These are phyloP conservation scores for Ensete glaucum DNA, from an alignment of 176 grass and related monocot species.

Conservation along the genomic window DNA sequence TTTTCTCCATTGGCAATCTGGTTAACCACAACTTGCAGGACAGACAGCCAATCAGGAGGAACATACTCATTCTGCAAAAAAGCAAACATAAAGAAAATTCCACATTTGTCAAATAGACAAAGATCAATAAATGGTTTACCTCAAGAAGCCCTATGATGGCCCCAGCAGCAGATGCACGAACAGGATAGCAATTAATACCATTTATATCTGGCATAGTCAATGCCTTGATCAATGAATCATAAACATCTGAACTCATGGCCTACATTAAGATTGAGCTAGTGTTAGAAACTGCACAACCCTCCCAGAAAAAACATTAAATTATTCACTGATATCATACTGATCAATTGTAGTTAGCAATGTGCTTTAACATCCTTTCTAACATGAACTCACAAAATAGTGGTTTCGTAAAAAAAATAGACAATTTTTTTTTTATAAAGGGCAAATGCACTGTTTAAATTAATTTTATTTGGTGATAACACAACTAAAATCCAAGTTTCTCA, in stretches of 20 bases:
- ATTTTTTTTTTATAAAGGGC: no score
- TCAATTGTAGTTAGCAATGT: not conserved
- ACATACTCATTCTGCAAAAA: slow-evolving; percentile 56
- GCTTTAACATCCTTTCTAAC: not conserved
- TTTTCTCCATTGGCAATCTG: slow-evolving; percentile 47
- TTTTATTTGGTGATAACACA: not conserved
- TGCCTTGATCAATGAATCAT: slow-evolving; percentile 60
- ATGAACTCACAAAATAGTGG: not conserved
- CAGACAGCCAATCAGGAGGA: slow-evolving; percentile 50
- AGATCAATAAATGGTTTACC: slow-evolving; percentile 24
- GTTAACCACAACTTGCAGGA: slow-evolving; percentile 55
- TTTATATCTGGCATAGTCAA: slow-evolving; percentile 41
- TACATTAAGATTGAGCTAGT: slow-evolving; percentile 30
- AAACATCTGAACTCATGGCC: slow-evolving; percentile 61
- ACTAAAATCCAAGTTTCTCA: not conserved
- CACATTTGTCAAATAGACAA: slow-evolving; percentile 1
- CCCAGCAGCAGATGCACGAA: slow-evolving; percentile 71
- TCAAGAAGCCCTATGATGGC: slow-evolving; percentile 75
- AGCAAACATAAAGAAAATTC: slow-evolving; percentile 12
- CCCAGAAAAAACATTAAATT: not conserved
- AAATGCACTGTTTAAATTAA: no score
- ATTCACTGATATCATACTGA: not conserved
- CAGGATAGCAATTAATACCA: slow-evolving; percentile 61
- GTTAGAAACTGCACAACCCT: slow-evolving; percentile 17
- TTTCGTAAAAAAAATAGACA: no score